Evolutionary conservation across 2,329 filamentous ascomycete genomes (phyloP).

Genomic region (Monosporascus sp.): DNA sequence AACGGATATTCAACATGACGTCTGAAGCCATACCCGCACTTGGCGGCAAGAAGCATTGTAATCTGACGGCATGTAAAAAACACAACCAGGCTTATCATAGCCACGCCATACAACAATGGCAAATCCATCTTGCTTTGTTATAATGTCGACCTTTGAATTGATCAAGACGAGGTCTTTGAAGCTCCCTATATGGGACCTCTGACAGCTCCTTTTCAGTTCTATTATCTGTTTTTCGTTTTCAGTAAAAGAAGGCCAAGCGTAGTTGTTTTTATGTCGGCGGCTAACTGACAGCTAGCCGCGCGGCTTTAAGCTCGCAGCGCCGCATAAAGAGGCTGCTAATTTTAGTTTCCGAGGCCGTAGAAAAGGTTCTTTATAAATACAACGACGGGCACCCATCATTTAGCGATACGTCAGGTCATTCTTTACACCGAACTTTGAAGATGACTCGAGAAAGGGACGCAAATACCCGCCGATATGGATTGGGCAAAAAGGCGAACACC

Average conservation of each 20-base stretch:
- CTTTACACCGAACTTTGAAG: too few species aligned
- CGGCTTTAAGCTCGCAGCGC: neutral
- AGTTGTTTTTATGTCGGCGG: neutral
- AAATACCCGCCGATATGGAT: neutral
- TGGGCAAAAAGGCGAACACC: neutral
- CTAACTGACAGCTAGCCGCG: neutral
- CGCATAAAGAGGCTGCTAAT: neutral
- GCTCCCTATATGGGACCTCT: too few species aligned
- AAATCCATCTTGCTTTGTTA: too few species aligned
- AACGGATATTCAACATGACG: neutral
- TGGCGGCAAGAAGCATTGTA: neutral
- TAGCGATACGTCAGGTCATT: too few species aligned
- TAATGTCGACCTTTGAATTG: too few species aligned
- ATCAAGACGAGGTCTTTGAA: too few species aligned
- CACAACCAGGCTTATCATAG: neutral
- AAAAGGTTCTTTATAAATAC: too few species aligned
- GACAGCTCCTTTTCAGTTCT: too few species aligned
- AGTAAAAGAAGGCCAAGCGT: neutral
- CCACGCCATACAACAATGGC: neutral
- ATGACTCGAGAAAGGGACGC: neutral
- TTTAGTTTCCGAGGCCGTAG: neutral
- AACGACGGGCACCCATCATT: too few species aligned
- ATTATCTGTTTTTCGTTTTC: neutral
- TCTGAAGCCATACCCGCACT: neutral
- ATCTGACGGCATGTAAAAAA: neutral